Evolutionary conservation across 768 basidiomycete species (phyloP).

Genomic region (Boletus rufocinnamomeus): DNA sequence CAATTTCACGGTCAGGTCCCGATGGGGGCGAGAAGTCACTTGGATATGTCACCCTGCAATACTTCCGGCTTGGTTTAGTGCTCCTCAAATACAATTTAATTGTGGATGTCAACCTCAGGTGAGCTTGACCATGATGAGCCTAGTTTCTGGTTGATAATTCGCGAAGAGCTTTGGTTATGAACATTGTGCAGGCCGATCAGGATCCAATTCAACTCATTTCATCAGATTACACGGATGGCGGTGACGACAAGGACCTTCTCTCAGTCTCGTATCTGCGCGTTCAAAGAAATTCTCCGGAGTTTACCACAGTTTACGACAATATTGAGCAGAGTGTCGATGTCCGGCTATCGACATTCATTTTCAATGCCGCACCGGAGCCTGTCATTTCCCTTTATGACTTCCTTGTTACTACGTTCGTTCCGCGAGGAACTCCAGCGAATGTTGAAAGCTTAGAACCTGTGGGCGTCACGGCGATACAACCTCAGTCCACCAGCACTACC

Average conservation of each 20-base stretch:
- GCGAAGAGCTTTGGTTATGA: slow-evolving; percentile 71
- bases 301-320: slow-evolving; percentile 72
- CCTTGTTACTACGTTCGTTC: slow-evolving; percentile 95
- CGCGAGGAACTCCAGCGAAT: slow-evolving; percentile 29
- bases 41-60: slow-evolving; percentile 76
- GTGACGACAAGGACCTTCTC: slow-evolving; percentile 65
- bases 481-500: slow-evolving; percentile 55
- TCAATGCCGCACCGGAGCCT: slow-evolving; percentile 87
- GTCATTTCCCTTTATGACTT: slow-evolving; percentile 92
- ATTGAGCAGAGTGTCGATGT: slow-evolving; percentile 89
- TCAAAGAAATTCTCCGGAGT: slow-evolving; percentile 86
- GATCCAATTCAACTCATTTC: slow-evolving; percentile 66
- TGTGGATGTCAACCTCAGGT: slow-evolving; percentile 82
- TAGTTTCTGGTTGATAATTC: slow-evolving; percentile 11
- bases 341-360: slow-evolving; percentile 86
- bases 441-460: slow-evolving; percentile 13
- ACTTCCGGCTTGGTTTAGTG: slow-evolving; percentile 74
- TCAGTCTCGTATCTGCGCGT: slow-evolving; percentile 76
- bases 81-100: slow-evolving; percentile 84
- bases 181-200: slow-evolving; percentile 58
- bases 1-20: slow-evolving; percentile 67
- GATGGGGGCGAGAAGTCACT: slow-evolving; percentile 70
- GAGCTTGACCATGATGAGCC: slow-evolving; percentile 13
- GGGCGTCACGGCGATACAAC: background rate
- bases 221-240: slow-evolving; percentile 47